These are phyloP conservation scores for Coniella lustricola DNA, from an alignment of 2,329 filamentous ascomycete genomes.

Conservation along the genomic window DNA sequence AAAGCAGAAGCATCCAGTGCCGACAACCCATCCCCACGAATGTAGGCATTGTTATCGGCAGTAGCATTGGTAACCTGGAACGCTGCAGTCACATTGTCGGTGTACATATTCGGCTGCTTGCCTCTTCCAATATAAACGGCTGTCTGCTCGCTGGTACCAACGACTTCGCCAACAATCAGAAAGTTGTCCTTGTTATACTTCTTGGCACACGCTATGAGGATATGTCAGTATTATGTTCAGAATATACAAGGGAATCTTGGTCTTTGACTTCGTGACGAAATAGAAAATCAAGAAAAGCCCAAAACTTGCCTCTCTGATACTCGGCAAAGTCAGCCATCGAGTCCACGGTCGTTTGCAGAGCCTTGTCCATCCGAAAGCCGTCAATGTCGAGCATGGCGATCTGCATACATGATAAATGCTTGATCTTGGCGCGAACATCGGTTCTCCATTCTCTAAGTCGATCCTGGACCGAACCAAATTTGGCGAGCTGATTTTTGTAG, in stretches of 20 bases:
- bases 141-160: slow-evolving; percentile 52
- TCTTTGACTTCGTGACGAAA: background rate
- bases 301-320: slow-evolving; percentile 37
- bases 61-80: slow-evolving; percentile 36
- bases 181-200: slow-evolving; percentile 55
- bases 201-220: slow-evolving; percentile 39
- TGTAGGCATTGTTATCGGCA: slow-evolving; percentile 36
- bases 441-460: slow-evolving; percentile 58
- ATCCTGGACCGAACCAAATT: slow-evolving; percentile 62
- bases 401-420: slow-evolving; percentile 56
- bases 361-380: slow-evolving; percentile 61
- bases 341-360: slow-evolving; percentile 56
- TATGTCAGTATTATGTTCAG: background rate
- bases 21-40: slow-evolving; percentile 43
- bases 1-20: slow-evolving; percentile 56
- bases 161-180: slow-evolving; percentile 58
- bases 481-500: slow-evolving; percentile 57
- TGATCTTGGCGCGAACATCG: slow-evolving; percentile 48
- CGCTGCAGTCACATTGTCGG: slow-evolving; percentile 38
- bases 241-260: background rate
- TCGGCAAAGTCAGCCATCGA: slow-evolving; percentile 51
- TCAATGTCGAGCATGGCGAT: slow-evolving; percentile 59
- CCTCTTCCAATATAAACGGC: slow-evolving; percentile 56
- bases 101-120: slow-evolving; percentile 46
- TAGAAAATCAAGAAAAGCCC: background rate